Conservation (phyloP, 805 yeast species). For the Saccharomycopsis sp. region DNA sequence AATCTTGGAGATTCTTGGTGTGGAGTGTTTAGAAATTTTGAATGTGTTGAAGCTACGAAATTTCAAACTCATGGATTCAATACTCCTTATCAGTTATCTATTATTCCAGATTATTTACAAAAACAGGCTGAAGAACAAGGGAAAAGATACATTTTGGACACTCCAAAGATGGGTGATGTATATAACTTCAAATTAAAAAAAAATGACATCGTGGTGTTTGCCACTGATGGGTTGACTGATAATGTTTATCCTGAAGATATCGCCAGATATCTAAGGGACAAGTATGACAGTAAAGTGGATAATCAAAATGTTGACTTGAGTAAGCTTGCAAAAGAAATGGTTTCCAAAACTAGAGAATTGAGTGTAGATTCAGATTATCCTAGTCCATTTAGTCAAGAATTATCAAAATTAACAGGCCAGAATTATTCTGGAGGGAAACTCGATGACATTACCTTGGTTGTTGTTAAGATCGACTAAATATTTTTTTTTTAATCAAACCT, state of each 20-base stretch:
- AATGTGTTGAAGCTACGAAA: conserved; percentile 56
- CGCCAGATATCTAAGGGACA: conserved; percentile 56
- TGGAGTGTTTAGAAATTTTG: conserved; percentile 66
- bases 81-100: conserved; percentile 86
- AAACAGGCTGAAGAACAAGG: conserved; percentile 48
- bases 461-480: conserved; percentile 50
- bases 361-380: conserved; percentile 70
- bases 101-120: conserved; percentile 61
- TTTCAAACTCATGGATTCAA: conserved; percentile 84
- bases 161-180: conserved; percentile 61
- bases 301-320: conserved; percentile 33
- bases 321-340: conserved; percentile 47
- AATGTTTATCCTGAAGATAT: conserved; percentile 71
- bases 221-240: conserved; percentile 93
- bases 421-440: conserved; percentile 86
- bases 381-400: conserved; percentile 80
- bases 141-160: conserved; percentile 60
- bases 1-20: conserved; percentile 96
- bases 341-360: conserved; percentile 55
- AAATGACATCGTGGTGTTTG: conserved; percentile 74
- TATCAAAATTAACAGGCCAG: conserved; percentile 58
- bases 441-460: conserved; percentile 84
- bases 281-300: conserved; percentile 20
- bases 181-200: conserved; percentile 57
- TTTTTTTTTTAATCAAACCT: background rate